Base-by-base conservation (phyloP, 176 grass and related monocot species). In the Musa beccarii region DNA sequence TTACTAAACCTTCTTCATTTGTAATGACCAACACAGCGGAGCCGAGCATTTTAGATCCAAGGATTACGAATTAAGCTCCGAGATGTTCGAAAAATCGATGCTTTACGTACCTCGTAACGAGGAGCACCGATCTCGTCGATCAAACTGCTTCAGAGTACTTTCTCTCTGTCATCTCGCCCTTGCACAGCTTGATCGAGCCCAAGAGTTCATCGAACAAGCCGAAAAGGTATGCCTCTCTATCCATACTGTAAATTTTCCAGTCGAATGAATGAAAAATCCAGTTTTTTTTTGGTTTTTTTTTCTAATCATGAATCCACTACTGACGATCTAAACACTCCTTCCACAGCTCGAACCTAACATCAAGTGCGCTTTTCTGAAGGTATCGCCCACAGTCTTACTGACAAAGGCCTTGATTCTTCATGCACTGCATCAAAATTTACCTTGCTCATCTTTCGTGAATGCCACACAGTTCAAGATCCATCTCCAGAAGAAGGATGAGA, bases 1-100 rank as follows among this genome's bases (percentile, higher is more conserved):
- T 53, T 75, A 73, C 66, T 76, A 55, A 75, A 26, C 77, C 59
- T 81, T 54, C 83, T 75, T 52, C 55, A 65, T 77, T 20, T 62
- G 52, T 50, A 53, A 76, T 64, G 29, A 52, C 15, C 20, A 51
- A 92, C 73, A 69, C 81, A 99, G 88, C 74, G 90, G 80, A n/a
- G 72, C 79, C 0, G 95, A 94, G 79, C 88, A 94, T 89, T 99
- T 99, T 79, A 72, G 78, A 24, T 62, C 81, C 56, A 88, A 99
- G 49, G 88, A 91, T 23, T 98, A 85, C 3, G 84, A 91, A 19
- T 79, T 79, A 4, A 68, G 83, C 54, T 84, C 82, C 0, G 90
- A 98, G 59, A 83, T 98, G 72, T 87, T 93, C 64, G 95, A 98
- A 86, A 98, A 86, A 54, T 93, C 95, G 6, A 89, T 98, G 88